Evolutionary conservation across 2,329 filamentous ascomycete genomes (phyloP), one percentile per base, ranked within the genome.

Genomic region (Pleurostoma richardsiae): DNA sequence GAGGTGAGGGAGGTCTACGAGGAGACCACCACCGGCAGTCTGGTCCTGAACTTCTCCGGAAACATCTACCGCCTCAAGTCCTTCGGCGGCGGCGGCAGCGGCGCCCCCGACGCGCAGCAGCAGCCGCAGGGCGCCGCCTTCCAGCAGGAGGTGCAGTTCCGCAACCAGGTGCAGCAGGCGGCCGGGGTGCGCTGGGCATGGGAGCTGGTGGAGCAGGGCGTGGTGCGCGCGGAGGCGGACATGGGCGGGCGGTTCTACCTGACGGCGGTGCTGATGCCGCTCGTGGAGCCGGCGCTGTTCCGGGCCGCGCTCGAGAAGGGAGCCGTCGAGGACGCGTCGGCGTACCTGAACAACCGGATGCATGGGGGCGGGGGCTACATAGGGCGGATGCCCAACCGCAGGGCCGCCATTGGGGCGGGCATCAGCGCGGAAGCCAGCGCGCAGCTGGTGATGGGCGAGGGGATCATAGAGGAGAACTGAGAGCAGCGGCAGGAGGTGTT

Each of bases 171-270:
- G 39, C 56, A 61, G 29, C 42, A 42, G 10, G 47, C 46, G 26
- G 49, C 52, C 36, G 54, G 55, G 6, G 50, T 49, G 39, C 48
- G 51, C 11, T 66, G 62, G 53, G 56, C 58, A 38, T 71, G 68
- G 68, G 48, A 58, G 10, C 52, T 52, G 2, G 41, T 62, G 1
- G 52, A 57, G 41, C 46, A 46, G 29, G 55, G 59, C 38, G 55
- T 56, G 30, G 50, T 56, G 5, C 62, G 64, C 42, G 46, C 44
- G 30, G 77, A 80, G 54, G 56, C 59, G 10, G 66, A 67, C 27
- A 67, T 82, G 43, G 67, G 70, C 48, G 79, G 79, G 43, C 68
- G 79, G n/a, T 81, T 81, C 62, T 82, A 82, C 62, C 73, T 78
- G 11, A 75, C 74, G n/a, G 63, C 71, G 48, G 67, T 70, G 48